Conservation (phyloP, 768 basidiomycete genomes). For the Tylopilus intermedius region DNA sequence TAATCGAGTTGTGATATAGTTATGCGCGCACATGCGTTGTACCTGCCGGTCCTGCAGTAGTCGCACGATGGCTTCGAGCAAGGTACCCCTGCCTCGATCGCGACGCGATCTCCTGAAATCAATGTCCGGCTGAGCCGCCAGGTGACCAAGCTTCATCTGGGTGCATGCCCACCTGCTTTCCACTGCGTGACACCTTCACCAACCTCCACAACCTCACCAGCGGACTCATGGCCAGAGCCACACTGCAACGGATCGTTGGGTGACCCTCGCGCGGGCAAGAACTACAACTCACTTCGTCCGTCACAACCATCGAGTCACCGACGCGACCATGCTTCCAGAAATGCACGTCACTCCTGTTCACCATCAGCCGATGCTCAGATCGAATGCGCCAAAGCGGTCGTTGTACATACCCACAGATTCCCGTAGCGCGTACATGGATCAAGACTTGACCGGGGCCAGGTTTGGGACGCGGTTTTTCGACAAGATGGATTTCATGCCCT, state of each 20-base stretch:
- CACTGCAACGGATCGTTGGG: constrained; percentile 35
- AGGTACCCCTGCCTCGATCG: constrained; percentile 66
- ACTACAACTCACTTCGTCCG: constrained; percentile 46
- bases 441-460: constrained; percentile 64
- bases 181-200: constrained; percentile 64
- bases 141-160: not conserved
- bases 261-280: not conserved
- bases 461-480: constrained; percentile 56
- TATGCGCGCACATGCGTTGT: constrained; percentile 50
- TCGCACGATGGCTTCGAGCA: constrained; percentile 60
- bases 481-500: constrained; percentile 57
- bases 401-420: constrained; percentile 57
- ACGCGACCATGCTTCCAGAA: constrained; percentile 70
- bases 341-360: constrained; percentile 60
- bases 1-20: too few species aligned
- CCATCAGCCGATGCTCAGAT: not conserved
- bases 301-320: constrained; percentile 67
- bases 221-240: constrained; percentile 67
- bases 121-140: not conserved
- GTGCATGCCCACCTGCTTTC: constrained; percentile 44
- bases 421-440: constrained; percentile 61
- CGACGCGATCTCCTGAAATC: constrained; percentile 54
- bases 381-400: not conserved
- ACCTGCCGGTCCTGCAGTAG: constrained; percentile 57
- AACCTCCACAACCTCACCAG: constrained; percentile 60